Evolutionary conservation across 805 yeast genomes (phyloP), one percentile per base, ranked within the genome.

Genomic region (Wickerhamomyces queroliae): DNA sequence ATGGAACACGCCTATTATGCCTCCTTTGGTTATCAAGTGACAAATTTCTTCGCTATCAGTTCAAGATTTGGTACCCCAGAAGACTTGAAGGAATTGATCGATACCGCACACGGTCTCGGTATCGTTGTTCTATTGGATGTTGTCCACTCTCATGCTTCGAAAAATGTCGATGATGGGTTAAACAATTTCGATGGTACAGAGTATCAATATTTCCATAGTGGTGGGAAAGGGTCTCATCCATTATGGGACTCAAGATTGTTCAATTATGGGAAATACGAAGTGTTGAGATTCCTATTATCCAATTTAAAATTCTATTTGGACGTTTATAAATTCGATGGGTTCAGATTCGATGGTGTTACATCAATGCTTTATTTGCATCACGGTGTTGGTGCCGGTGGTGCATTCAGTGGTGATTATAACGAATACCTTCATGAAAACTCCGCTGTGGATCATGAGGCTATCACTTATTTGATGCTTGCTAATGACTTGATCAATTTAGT

Each of bases 1-100:
- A 91, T 91, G 99, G 99, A 91, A 63, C 99, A 91, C 60, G 98
- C 99, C 2, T 91, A 91, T 59, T 91, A 91, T 60, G 99, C 97
- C 1, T 87, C 96, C 2, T 91, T 91, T 59, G 99, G 99, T n/a
- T 91, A 91, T 60, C 99, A 91, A 62, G 80, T 91, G 21, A 90
- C 98, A 18, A 85, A 83, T 43, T 93, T 91, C 59, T 91, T 85
- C 59, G 97, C 98, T 2, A 71, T 76, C 19, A 80, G 93, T 38
- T 90, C 97, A 7, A 74, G 99, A 46, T 93, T 71, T 53, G 99
- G 99, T 22, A 78, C 96, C 0, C 98, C 99, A 2, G 98, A 93
- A 51, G 97, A 93, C 37, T 70, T 91, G 54, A 90, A 86, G 62
- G 89, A 85, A 59, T 76, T 91, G 49, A 76, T 91, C 35, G 99